Evolutionary conservation across 2,329 filamentous ascomycete species (phyloP), one percentile per base, ranked within the genome.

Genomic region (Coniella lustricola): DNA sequence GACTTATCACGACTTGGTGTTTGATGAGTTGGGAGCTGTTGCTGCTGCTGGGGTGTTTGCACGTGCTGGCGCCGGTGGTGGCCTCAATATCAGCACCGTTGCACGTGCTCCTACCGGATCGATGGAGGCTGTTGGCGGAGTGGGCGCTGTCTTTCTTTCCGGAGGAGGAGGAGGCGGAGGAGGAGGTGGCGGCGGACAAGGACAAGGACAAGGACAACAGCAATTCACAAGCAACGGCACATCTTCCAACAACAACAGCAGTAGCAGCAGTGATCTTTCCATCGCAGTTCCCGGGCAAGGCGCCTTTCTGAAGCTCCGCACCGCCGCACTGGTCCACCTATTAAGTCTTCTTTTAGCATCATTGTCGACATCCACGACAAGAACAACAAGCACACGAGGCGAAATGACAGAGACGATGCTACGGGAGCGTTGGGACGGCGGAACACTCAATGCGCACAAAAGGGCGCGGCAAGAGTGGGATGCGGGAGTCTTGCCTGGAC

Each of bases 351-450:
- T n/a, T n/a, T n/a, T n/a, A n/a, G n/a, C n/a, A n/a, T n/a, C n/a
- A n/a, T n/a, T n/a, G n/a, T n/a, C n/a, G n/a, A n/a, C n/a, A n/a
- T n/a, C n/a, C n/a, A n/a, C n/a, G n/a, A n/a, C n/a, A n/a, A n/a
- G n/a, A n/a, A n/a, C n/a, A n/a, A 74, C 17, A 21, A 16, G 3
- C 36, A 1, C 72, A 47, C 81, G 75, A 64, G 74, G 76, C 38
- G 84, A 88, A 64, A 76, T 75, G 29, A 79, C 84, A 1, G 74
- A 84, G 62, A 67, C 69, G 34, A 66, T 80, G 55, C 67, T 90
- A 34, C 71, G 72, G 34, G 84, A 89, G 63, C 75, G 81, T 44
- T 90, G 86, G 79, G 81, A 89, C 54, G 85, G 84, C 12, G 82
- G 82, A 25, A 62, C 68, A 17, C 68, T 67, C 25, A 62, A 67